Conservation (phyloP, 164 flowering plant species). For the Liquidambar formosana region DNA sequence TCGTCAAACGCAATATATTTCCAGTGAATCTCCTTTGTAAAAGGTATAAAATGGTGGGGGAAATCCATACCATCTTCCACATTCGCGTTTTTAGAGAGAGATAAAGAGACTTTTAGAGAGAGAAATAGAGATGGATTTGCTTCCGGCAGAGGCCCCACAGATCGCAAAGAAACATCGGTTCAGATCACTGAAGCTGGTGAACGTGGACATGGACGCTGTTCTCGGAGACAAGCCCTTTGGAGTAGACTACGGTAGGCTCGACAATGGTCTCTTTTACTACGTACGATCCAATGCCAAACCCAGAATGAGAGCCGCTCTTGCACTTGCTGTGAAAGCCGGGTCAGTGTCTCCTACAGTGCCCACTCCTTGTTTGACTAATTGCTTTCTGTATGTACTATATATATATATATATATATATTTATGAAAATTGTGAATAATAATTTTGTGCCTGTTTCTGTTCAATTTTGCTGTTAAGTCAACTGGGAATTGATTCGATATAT, state of each 20-base stretch:
- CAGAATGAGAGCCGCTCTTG: conserved; percentile 89
- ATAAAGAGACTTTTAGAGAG: not conserved
- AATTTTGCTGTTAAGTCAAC: no score
- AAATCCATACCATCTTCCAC: no score
- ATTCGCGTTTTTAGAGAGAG: not conserved
- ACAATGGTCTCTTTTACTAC: conserved; percentile 82
- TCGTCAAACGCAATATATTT: no score
- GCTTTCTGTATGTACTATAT: no score
- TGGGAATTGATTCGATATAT: no score
- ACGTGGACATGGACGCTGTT: conserved; percentile 54
- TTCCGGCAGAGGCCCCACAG: conserved; percentile 60
- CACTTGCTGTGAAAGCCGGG: conserved; percentile 94
- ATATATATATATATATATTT: no score
- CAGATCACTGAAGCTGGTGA: conserved; percentile 76
- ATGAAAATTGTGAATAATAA: no score
- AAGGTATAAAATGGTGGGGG: no score
- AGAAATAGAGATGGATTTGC: conserved; percentile 66
- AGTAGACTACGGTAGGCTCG: conserved; percentile 71
- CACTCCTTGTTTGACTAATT: no score
- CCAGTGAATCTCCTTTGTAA: no score
- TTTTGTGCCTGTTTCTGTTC: no score
- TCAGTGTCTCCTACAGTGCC: conserved; percentile 21
- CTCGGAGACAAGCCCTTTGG: conserved; percentile 60
- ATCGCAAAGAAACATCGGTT: conserved; percentile 63
- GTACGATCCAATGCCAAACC: conserved; percentile 89